Conservation (phyloP, 2,329 filamentous ascomycete species). For the Myriosclerotinia curreyana region DNA sequence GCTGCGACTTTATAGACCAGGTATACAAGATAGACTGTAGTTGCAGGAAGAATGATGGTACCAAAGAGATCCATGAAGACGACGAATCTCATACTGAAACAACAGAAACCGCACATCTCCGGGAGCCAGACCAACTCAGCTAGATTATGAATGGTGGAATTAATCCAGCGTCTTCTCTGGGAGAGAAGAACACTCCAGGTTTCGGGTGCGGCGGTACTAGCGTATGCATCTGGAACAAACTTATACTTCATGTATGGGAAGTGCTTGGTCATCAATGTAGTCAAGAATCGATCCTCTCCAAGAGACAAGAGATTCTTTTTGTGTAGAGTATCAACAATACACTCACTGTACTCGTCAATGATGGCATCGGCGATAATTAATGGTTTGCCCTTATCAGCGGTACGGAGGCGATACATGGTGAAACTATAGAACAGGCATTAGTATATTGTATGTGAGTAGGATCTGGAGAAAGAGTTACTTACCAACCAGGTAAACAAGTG, state of each 20-base stretch:
- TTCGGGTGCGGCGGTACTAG: constrained; percentile 89
- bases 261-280: constrained; percentile 96
- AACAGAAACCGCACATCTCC: constrained; percentile 98
- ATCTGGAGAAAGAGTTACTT: constrained; percentile 45
- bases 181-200: constrained; percentile 92
- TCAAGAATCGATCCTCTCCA: constrained; percentile 95
- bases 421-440: constrained; percentile 61
- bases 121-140: constrained; percentile 85
- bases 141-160: constrained; percentile 96
- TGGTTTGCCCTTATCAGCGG: constrained; percentile 89
- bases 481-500: constrained; percentile 98
- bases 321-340: constrained; percentile 88
- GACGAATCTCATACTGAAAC: constrained; percentile 96
- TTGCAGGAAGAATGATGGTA: constrained; percentile 87
- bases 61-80: constrained; percentile 93
- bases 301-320: constrained; percentile 90
- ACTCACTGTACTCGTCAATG: constrained; percentile 84
- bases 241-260: constrained; percentile 96
- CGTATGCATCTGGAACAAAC: constrained; percentile 90
- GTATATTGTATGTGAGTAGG: constrained; percentile 35
- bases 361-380: constrained; percentile 88
- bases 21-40: constrained; percentile 81
- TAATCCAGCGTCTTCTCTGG: constrained; percentile 99
- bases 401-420: constrained; percentile 96
- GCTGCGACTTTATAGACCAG: constrained; percentile 77